These are phyloP conservation scores for Albatrellus sp. DNA, from an alignment of 1,284 basidiomycete genomes.

Conservation along the genomic window DNA sequence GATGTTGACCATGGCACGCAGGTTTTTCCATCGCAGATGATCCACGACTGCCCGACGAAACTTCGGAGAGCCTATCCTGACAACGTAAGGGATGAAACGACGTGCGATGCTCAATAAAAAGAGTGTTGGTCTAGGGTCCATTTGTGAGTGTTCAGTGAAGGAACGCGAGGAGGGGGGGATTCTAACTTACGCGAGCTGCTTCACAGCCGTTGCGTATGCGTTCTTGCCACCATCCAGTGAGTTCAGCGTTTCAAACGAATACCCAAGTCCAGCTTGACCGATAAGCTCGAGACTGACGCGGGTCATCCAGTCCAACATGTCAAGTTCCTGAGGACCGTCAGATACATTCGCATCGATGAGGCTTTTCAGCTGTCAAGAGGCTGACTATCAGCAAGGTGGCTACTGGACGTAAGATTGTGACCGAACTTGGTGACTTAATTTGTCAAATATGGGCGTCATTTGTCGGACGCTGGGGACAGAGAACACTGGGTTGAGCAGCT, in stretches of 20 bases:
- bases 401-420: background rate
- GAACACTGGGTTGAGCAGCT: conserved; percentile 1
- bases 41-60: conserved; percentile 24
- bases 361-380: background rate
- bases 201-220: conserved; percentile 19
- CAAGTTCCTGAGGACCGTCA: conserved; percentile 16
- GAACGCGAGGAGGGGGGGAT: conserved; percentile 8
- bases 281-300: conserved; percentile 22
- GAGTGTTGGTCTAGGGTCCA: conserved; percentile 12
- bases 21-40: conserved; percentile 20
- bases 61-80: conserved; percentile 21
- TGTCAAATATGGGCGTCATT: conserved; percentile 3
- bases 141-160: background rate
- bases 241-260: conserved; percentile 22
- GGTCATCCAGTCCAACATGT: conserved; percentile 26
- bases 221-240: conserved; percentile 14
- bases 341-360: background rate
- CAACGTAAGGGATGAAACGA: conserved; percentile 20
- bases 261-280: conserved; percentile 24
- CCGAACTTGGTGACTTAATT: background rate
- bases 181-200: conserved; percentile 16
- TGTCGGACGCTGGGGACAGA: background rate
- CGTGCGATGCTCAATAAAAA: conserved; percentile 14
- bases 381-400: background rate
- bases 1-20: conserved; percentile 24